Percentiles rank a stretch among this genome's conserved stretches.
Evolutionary conservation across 352 stramenopile genomes (phyloP).

Genomic region (Plasmopara muralis): DNA sequence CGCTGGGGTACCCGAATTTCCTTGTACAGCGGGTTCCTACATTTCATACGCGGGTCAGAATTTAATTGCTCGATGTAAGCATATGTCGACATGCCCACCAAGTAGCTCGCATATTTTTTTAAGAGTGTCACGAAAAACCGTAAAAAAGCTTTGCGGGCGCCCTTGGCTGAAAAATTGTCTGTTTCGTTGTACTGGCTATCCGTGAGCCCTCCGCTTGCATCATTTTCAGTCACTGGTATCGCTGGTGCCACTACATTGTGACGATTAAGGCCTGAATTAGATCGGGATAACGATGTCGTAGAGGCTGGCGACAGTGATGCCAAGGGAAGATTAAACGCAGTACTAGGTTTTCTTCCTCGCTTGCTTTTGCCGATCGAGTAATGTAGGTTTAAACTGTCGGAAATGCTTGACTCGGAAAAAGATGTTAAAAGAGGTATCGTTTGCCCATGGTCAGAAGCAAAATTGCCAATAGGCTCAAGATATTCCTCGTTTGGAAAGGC

Average conservation of each 20-base stretch:
- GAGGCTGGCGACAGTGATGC: slow-evolving; percentile 23
- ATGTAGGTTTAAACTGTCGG: slow-evolving; percentile 42
- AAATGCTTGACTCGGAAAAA: slow-evolving; percentile 45
- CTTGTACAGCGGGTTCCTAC: too few relatives aligned
- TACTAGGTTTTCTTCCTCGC: slow-evolving; percentile 44
- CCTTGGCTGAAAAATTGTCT: slow-evolving; percentile 60
- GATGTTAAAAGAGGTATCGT: slow-evolving; percentile 59
- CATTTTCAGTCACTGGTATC: slow-evolving; percentile 21
- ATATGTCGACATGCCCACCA: slow-evolving; percentile 33
- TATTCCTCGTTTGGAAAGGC: slow-evolving; percentile 51
- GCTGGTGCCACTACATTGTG: slow-evolving; percentile 20
- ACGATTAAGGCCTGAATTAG: slow-evolving; percentile 22
- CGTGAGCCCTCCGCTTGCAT: slow-evolving; percentile 38
- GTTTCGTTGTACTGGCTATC: slow-evolving; percentile 67
- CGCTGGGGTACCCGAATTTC: too few relatives aligned
- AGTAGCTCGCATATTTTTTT: slow-evolving; percentile 70
- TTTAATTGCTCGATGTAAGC: too few relatives aligned
- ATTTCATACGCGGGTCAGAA: too few relatives aligned
- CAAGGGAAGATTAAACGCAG: slow-evolving; percentile 28
- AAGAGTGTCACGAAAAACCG: slow-evolving; percentile 78
- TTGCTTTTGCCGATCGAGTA: slow-evolving; percentile 73
- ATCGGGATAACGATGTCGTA: slow-evolving; percentile 24
- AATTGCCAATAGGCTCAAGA: slow-evolving; percentile 70
- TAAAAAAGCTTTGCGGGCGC: slow-evolving; percentile 64
- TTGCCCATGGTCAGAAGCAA: slow-evolving; percentile 58